A percentile compares a stretch with the other conserved stretches of the same genome.
Conservation (phyloP, 192 early-diverging fungal species). For the Backusella tuberculispora region DNA sequence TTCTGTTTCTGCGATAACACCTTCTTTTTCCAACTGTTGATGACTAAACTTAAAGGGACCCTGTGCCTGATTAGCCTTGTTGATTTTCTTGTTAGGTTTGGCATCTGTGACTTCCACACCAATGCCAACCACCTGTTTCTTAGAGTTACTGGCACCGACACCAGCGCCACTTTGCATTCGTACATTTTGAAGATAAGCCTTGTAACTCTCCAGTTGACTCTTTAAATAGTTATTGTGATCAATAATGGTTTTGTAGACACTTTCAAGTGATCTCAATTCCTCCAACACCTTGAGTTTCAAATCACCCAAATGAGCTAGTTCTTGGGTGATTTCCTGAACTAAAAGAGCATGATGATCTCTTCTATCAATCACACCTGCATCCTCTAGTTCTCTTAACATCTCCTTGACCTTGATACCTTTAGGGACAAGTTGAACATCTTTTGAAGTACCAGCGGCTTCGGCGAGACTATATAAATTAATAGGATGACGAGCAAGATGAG, state of each 20-base stretch:
- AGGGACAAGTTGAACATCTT: slow-evolving; percentile 83
- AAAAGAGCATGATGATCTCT: slow-evolving; percentile 78
- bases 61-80: slow-evolving; percentile 42
- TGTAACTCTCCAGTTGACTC: slow-evolving; percentile 90
- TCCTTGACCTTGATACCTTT: slow-evolving; percentile 96
- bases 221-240: slow-evolving; percentile 94
- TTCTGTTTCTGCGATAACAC: slow-evolving; percentile 87
- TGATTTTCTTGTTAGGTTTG: slow-evolving; percentile 50
- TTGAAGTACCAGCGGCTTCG: slow-evolving; percentile 83
- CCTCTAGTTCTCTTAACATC: slow-evolving; percentile 85
- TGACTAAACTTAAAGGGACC: slow-evolving; percentile 84
- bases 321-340: slow-evolving; percentile 85
- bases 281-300: slow-evolving; percentile 83
- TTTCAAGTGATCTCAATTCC: slow-evolving; percentile 77
- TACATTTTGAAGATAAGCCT: slow-evolving; percentile 93
- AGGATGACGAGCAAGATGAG: slow-evolving; percentile 58
- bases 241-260: slow-evolving; percentile 89
- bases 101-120: slow-evolving; percentile 61
- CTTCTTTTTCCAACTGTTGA: slow-evolving; percentile 83
- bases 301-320: slow-evolving; percentile 88
- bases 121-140: slow-evolving; percentile 55
- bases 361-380: slow-evolving; percentile 71
- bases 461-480: slow-evolving; percentile 70
- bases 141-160: background rate
- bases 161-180: slow-evolving; percentile 63